Conservation (phyloP, 768 basidiomycete genomes). For the Solioccasus polychromus region DNA sequence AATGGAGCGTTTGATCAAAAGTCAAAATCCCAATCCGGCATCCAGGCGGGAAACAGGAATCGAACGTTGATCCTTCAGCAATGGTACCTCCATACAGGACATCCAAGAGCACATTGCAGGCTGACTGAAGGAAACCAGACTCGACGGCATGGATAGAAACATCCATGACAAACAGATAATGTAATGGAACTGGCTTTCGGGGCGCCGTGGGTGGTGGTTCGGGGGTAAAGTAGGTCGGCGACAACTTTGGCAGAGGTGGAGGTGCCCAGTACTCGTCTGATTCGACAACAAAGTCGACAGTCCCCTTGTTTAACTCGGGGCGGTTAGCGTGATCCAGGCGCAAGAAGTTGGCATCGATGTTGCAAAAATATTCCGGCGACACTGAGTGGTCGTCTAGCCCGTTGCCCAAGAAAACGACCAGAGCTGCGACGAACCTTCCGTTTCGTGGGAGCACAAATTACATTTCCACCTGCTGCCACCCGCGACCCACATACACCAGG, state of each 20-base stretch:
- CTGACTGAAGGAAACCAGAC: constrained; percentile 66
- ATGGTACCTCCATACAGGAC: constrained; percentile 59
- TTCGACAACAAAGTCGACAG: constrained; percentile 84
- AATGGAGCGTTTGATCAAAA: constrained; percentile 78
- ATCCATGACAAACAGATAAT: constrained; percentile 86
- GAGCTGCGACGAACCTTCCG: constrained; percentile 60
- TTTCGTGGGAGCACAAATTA: constrained; percentile 83
- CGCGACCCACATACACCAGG: constrained; percentile 84
- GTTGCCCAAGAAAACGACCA: constrained; percentile 5
- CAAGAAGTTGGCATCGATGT: constrained; percentile 72
- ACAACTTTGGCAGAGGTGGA: constrained; percentile 54
- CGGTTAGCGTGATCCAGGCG: constrained; percentile 78
- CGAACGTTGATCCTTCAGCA: constrained; percentile 39
- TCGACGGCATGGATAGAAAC: constrained; percentile 65
- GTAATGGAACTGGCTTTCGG: constrained; percentile 61
- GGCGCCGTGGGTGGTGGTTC: constrained; percentile 45
- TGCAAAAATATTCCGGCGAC: constrained; percentile 76
- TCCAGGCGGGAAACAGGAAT: constrained; percentile 50
- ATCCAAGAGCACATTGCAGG: constrained; percentile 60
- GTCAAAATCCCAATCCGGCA: constrained; percentile 77
- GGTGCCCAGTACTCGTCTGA: constrained; percentile 80
- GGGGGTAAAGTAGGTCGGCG: constrained; percentile 50
- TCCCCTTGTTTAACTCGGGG: constrained; percentile 87
- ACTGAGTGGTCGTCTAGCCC: constrained; percentile 44
- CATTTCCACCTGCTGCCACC: constrained; percentile 89